Base-by-base conservation (phyloP, 73 alveolate genomes). In the Loxodes magnus region DNA sequence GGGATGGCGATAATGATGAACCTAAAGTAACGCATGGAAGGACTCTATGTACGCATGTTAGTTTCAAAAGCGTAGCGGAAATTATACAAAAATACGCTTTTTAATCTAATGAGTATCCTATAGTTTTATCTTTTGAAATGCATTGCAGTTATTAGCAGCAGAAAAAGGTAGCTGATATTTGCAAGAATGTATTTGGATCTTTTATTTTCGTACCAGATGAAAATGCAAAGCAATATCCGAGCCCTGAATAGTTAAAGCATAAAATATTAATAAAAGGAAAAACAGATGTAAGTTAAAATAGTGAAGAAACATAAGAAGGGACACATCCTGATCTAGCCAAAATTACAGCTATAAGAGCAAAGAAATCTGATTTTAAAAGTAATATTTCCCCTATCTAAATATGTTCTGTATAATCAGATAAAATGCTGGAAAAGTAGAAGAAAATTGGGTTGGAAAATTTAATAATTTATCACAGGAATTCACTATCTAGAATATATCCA, bases 1-100 rank as follows among this genome's bases (percentile, higher is more conserved):
- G 94, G 88, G 98, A 90, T 69, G 94, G 94, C 10, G 56, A 64
- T 27, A 64, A 63, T 55, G 90, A 66, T 39, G 92, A 82, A 42
- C 98, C 98, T n/a, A 72, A 70, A 28, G 80, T 90, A 35, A 86
- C 95, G 4, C 98, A 90, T 65, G 94, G 98, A 1, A 75, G 71
- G 64, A 90, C 98, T 5, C 46, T 85, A 30, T 84, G 88, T 1
- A 50, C 80, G 25, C 76, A 77, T 48, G 54, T 90, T 2, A 60
- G 73, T 15, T 73, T 90, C 35, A 81, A 56, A 34, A 85, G 74
- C 51, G 93, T 82, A n/a, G 64, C 82, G 15, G 67, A 64, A 48
- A 88, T 84, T 21, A 58, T 90, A 26, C 70, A 51, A 17, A 71
- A 65, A 51, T 60, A 66, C 24, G 98, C 96, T 12, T 90, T 90